These are phyloP conservation scores for Coprinellus micaceus DNA, from an alignment of 768 basidiomycete genomes.

Conservation along the genomic window DNA sequence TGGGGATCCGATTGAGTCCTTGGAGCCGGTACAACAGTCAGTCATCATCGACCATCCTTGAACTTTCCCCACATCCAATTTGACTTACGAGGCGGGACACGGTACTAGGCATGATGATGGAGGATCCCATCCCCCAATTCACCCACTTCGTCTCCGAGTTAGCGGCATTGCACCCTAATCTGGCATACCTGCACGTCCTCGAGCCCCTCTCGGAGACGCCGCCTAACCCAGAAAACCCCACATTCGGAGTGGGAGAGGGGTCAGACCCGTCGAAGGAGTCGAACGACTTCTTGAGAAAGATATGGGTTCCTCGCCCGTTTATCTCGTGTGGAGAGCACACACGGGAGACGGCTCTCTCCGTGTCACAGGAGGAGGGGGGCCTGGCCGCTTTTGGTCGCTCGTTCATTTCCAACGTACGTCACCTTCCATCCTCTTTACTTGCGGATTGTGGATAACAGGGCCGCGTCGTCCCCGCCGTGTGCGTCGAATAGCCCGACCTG, in stretches of 20 bases:
- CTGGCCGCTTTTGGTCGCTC: slow-evolving; percentile 28
- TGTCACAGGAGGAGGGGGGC: slow-evolving; percentile 32
- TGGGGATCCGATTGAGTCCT: slow-evolving; percentile 55
- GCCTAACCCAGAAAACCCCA: slow-evolving; percentile 10
- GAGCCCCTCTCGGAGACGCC: slow-evolving; percentile 31
- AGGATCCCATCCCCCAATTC: slow-evolving; percentile 53
- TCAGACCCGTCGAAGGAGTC: slow-evolving; percentile 14
- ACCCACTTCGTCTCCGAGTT: slow-evolving; percentile 43
- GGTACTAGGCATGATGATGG: slow-evolving; percentile 53
- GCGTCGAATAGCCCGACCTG: slow-evolving; percentile 34
- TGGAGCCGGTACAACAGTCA: slow-evolving; percentile 43
- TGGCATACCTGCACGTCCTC: slow-evolving; percentile 51
- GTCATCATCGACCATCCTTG: no score
- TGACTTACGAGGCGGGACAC: no score
- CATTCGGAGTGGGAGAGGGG: slow-evolving; percentile 3
- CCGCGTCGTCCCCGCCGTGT: no score
- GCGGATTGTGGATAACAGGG: no score
- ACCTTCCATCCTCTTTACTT: slow-evolving; percentile 8
- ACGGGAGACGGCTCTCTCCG: slow-evolving; percentile 33
- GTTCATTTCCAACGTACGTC: slow-evolving; percentile 32
- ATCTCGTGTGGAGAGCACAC: slow-evolving; percentile 46
- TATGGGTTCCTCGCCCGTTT: slow-evolving; percentile 40
- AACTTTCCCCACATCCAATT: no score
- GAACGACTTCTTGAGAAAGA: slow-evolving; percentile 42
- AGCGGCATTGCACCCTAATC: slow-evolving; percentile 32